Evolutionary conservation across 106 monocot genomes (phyloP).

Genomic region (Dactylorhiza incarnata): DNA sequence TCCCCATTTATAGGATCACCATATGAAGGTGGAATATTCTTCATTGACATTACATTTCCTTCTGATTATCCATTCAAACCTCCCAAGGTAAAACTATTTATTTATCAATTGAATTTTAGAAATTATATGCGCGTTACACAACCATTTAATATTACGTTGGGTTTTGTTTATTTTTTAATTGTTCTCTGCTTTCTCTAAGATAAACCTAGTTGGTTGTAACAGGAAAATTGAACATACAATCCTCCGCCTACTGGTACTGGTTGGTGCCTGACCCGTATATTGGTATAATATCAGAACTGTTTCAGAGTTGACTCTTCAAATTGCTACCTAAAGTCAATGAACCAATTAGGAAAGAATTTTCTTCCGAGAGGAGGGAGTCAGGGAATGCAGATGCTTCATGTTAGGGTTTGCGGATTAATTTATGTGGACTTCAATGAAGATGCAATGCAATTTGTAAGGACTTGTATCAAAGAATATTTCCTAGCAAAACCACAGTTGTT

Average conservation of each 20-base stretch:
- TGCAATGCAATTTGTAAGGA: not conserved
- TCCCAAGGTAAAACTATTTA: conserved; percentile 36
- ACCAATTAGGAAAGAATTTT: not conserved
- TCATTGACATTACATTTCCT: conserved; percentile 56
- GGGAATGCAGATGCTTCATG: not conserved
- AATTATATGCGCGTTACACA: not conserved
- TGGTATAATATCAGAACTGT: not conserved
- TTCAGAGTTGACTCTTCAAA: not conserved
- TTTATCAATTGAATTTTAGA: not conserved
- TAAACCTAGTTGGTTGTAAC: not conserved
- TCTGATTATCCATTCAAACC: conserved; percentile 69
- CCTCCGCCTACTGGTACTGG: not conserved
- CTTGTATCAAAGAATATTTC: not conserved
- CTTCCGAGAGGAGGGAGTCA: not conserved
- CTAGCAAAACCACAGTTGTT: not conserved
- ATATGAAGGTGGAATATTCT: conserved; percentile 63
- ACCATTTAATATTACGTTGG: not conserved
- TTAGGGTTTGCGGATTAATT: not conserved
- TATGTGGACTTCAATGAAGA: not conserved
- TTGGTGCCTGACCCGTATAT: no score
- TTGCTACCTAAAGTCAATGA: not conserved
- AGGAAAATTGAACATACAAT: not conserved
- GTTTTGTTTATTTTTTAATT: not conserved
- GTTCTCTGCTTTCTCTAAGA: not conserved
- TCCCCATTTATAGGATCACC: conserved; percentile 42